Base-by-base conservation (phyloP, 2,329 filamentous ascomycete genomes). In the Monilinia fructigena region DNA sequence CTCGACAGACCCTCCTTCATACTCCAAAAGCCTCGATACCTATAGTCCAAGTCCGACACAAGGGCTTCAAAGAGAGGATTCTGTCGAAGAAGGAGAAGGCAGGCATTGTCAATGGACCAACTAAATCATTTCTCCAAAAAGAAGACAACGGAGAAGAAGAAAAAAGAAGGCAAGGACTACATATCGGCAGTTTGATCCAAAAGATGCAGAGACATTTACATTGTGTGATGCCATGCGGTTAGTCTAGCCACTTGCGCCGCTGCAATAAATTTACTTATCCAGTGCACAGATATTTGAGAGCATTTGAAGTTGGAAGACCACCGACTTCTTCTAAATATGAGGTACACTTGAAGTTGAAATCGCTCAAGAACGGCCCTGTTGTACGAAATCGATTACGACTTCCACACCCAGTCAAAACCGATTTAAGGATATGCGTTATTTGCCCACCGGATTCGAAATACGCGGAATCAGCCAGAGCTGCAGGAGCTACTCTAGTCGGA, bases 201-300 rank as follows among this genome's bases (percentile, higher is more conserved):
- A 71, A 54, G 73, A 74, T 59, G 69, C 70, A 31, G 83, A 92
- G 47, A 89, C 91, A 74, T 97, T 90, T 75, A 86, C 92, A 0
- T 83, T 99, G 42, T 90, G 92, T 72, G 95, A 99, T 81, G 96
- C 95, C 20, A 95, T 99, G 87, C 87, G 93, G 92, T 92, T 80
- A 67, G 83, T 76, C 12, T 28, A 40, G 47, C 67, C 20, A n/a
- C n/a, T 38, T 26, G 58, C n/a, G n/a, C 38, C 35, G 47, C 50
- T 7, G 28, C n/a, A 48, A 50, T 5, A 35, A 26, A 20, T 70
- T 67, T 66, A 64, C 54, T 67, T 5, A 63, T 65, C 10, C 12
- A 10, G 62, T 53, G 38, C 67, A 38, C 72, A 97, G 93, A 76
- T 95, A 97, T 77, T 86, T 99, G 71, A 91, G 92, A 74, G 94